Base-by-base conservation (phyloP, 257 asterid genomes). In the Pogostemon cablin region DNA sequence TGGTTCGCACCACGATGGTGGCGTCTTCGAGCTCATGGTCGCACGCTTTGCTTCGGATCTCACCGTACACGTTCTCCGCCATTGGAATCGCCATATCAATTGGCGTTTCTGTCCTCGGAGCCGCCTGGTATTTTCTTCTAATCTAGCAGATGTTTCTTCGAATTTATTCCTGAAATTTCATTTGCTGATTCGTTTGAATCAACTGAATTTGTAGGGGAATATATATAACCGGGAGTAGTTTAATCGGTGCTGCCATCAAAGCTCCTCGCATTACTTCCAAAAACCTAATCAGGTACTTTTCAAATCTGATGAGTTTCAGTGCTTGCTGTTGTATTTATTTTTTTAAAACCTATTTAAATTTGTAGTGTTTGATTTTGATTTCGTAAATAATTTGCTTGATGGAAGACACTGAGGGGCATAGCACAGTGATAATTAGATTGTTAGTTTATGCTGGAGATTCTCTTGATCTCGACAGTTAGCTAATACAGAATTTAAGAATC, bases 71-170 rank as follows among this genome's bases (percentile, higher is more conserved):
- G 41, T 93, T 91, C 82, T 65, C 98, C 69, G 91, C 99, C 79
- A 63, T 93, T 72, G 99, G 99, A 67, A 93, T 93, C 58, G 96
- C 99, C 34, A 65, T 93, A 59, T 86, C 99, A 6, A 91, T 93
- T 57, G 99, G 99, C 25, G 99, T 93, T 71, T 93, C 99, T 4
- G 99, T 93, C 50, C 97, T 93, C 78, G 99, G 99, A 43, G 99
- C 99, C 40, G 98, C 99, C 41, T 95, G 98, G 98, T 95, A 84
- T 17, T n/a, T 54, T 15, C 59, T 25, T 63, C 6, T 9, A 11
- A 15, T n/a, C 47, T 59, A 0, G 2, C 4, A 7, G 42, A 50
- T n/a, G 5, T 65, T 49, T 42, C 46, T 15, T 47, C 20, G 0
- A 0, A 9, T 6, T 44, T 3, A 7, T 42, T 47, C n/a, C 43